Conservation (phyloP, 345 rosid genomes). For the Citrus medica region DNA sequence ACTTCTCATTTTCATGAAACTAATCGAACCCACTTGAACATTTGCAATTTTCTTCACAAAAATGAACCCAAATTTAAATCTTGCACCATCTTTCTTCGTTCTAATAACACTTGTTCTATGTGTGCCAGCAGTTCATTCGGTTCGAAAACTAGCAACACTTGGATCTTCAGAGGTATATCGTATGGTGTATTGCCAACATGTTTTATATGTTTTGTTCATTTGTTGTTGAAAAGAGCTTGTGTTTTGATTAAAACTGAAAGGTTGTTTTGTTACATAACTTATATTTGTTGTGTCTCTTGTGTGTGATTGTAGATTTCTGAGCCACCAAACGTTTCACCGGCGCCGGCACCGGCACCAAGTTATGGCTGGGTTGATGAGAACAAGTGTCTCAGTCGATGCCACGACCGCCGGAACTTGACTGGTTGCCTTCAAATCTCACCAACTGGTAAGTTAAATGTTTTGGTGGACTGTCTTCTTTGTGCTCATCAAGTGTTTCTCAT, state of each 20-base stretch:
- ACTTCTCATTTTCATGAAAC: not conserved
- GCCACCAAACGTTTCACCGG: not conserved
- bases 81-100: not conserved
- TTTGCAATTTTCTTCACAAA: not conserved
- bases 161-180: not conserved
- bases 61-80: not conserved
- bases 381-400: not conserved
- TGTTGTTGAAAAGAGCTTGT: not conserved
- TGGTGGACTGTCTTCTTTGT: not conserved
- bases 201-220: not conserved
- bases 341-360: slow-evolving; percentile 1
- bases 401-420: not conserved
- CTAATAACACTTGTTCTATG: not conserved
- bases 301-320: not conserved
- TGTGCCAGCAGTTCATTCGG: not conserved
- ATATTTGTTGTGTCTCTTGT: not conserved
- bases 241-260: not conserved
- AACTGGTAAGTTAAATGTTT: not conserved
- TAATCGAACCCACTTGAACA: not conserved
- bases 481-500: not conserved
- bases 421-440: slow-evolving; percentile 13
- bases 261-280: not conserved
- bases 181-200: not conserved
- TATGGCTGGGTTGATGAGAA: not conserved
- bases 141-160: not conserved